Conservation (phyloP, 345 rosid genomes). For the Eucalyptus urophylla region DNA sequence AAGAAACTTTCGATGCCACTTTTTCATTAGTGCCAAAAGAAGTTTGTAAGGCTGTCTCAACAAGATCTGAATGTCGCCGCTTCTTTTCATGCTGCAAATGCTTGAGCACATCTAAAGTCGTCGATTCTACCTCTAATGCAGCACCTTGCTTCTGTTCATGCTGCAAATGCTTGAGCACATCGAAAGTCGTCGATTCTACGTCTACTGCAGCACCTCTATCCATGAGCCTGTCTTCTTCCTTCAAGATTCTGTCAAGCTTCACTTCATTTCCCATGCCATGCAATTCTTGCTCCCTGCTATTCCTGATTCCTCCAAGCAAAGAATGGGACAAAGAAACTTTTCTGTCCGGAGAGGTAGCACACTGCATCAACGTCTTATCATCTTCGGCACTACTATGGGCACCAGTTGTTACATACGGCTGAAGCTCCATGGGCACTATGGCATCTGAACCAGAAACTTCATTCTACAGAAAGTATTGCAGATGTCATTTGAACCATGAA, state of each 20-base stretch:
- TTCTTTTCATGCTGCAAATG: constrained; percentile 21
- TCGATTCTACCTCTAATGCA: constrained; percentile 1
- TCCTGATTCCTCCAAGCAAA: background rate
- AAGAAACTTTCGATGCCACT: background rate
- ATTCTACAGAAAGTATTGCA: constrained; percentile 22
- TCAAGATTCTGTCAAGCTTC: constrained; percentile 9
- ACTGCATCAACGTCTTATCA: background rate
- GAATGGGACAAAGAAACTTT: background rate
- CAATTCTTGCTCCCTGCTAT: background rate
- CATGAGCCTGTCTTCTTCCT: constrained; percentile 7
- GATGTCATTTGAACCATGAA: background rate
- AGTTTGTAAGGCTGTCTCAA: constrained; percentile 8
- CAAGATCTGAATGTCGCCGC: constrained; percentile 28
- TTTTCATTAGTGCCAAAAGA: constrained; percentile 5
- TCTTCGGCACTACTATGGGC: background rate
- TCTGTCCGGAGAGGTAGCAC: background rate
- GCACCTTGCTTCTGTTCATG: constrained; percentile 11
- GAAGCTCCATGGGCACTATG: background rate
- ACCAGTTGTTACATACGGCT: background rate
- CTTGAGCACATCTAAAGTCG: background rate
- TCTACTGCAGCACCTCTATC: constrained; percentile 11
- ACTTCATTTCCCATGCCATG: background rate
- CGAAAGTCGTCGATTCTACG: background rate
- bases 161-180: constrained; percentile 11
- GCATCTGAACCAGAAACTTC: constrained; percentile 6